A percentile compares a stretch with the other conserved stretches of the same genome.
phyloP scores from a whole-genome alignment of 1,284 basidiomycete genomes.

The Ceratobasidium sp. region DNA sequence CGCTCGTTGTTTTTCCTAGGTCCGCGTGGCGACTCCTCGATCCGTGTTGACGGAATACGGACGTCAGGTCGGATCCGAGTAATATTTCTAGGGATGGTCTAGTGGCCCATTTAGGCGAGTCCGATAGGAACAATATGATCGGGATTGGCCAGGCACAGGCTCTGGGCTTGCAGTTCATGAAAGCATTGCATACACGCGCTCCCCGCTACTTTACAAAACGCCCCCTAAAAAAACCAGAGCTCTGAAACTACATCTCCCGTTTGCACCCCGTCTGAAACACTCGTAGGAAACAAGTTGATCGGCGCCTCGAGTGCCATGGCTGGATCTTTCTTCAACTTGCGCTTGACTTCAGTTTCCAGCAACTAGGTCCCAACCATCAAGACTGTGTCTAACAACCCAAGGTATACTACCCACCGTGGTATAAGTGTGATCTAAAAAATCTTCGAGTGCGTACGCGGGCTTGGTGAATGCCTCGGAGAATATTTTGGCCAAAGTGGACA shows the following conservation, averaged over 20 bases:
- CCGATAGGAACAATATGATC: constrained; percentile 6
- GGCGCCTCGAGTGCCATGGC: constrained; percentile 58
- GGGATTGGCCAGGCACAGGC: not conserved
- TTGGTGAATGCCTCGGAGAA: constrained; percentile 95
- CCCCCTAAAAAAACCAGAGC: constrained; percentile 45
- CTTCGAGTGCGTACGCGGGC: constrained; percentile 89
- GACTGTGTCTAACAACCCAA: not conserved
- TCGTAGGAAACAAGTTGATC: constrained; percentile 43
- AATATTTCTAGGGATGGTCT: constrained; percentile 5
- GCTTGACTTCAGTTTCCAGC: constrained; percentile 85
- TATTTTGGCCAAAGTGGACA: constrained; percentile 86
- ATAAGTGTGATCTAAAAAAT: constrained; percentile 97
- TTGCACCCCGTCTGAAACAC: not conserved
- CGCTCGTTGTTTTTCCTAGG: constrained; percentile 29
- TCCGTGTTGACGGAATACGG: constrained; percentile 5
- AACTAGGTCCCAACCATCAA: constrained; percentile 63
- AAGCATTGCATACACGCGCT: constrained; percentile 2
- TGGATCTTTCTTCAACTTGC: constrained; percentile 85
- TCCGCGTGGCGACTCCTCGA: constrained; percentile 7
- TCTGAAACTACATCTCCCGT: constrained; percentile 43
- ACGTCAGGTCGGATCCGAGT: constrained; percentile 20
- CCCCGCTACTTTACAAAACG: not conserved
- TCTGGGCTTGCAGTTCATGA: not conserved
- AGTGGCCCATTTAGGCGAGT: not conserved
- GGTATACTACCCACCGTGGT: constrained; percentile 31